Evolutionary conservation across 2,329 filamentous ascomycete genomes (phyloP), one percentile per base, ranked within the genome.

Genomic region (Cytospora chrysosperma): DNA sequence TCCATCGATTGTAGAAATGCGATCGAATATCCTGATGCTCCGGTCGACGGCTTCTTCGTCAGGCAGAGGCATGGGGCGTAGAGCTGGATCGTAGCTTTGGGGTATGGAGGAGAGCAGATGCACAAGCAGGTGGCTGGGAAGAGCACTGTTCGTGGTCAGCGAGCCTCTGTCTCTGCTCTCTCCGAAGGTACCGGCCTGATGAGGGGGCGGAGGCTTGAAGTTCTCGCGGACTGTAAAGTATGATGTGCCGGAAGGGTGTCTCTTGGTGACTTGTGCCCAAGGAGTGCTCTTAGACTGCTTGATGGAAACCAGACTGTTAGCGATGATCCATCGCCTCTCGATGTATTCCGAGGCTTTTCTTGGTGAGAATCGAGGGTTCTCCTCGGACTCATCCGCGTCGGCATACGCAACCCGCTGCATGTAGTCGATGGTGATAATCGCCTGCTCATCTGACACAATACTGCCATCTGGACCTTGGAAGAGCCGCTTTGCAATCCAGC

Each of bases 351-450:
- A 89, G 73, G 90, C 90, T 12, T 82, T 78, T 34, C 85, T 81
- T 53, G 83, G 75, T 0, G 84, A 88, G 70, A 92, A 92, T n/a
- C 83, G 79, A 1, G 84, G 81, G 64, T 91, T 86, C 17, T 85
- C 82, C 1, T 80, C 81, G 9, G 89, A 92, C 71, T 96, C 91
- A 66, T 93, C 91, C 37, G 92, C 85, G 73, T 97, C 92, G 0
- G 92, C 92, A 73, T 89, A 97, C 1, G 92, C 88, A 21, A 93
- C 90, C 70, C 93, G 85, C 73, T 95, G 92, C 89, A 97, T 93
- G 75, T 98, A 92, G 74, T 99, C 95, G 61, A 98, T 87, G 10
- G 95, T 95, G 37, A 96, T 93, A 69, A 96, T 85, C 6, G 93
- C 94, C 75, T 97, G 94, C 74, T 99, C 94, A 73, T 98, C 94